Evolutionary conservation across 2,329 filamentous ascomycete genomes (phyloP).

Genomic region (Atkinsonella hypoxylon): DNA sequence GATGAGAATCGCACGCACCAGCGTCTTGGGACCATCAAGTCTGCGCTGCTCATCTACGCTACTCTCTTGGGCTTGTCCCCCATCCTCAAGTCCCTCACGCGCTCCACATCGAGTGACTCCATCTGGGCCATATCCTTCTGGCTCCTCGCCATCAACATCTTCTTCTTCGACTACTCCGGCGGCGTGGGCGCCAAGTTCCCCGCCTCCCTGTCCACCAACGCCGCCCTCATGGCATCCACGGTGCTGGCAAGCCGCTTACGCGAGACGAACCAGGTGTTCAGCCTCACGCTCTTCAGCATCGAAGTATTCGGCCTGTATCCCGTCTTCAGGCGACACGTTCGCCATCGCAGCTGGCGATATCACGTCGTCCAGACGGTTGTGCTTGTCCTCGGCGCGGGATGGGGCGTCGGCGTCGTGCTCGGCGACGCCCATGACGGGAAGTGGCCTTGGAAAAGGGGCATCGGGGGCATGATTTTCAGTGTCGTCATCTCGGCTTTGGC

Average conservation of each 20-base stretch:
- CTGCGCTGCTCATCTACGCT: slow-evolving; percentile 83
- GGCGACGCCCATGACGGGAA: slow-evolving; percentile 28
- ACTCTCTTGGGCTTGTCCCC: slow-evolving; percentile 84
- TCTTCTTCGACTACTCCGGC: slow-evolving; percentile 93
- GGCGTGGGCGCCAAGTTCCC: slow-evolving; percentile 52
- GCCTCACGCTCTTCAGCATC: slow-evolving; percentile 87
- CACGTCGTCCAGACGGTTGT: slow-evolving; percentile 66
- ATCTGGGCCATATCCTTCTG: slow-evolving; percentile 97
- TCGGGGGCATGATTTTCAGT: slow-evolving; percentile 66
- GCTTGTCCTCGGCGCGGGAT: slow-evolving; percentile 69
- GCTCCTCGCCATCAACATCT: slow-evolving; percentile 89
- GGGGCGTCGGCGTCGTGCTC: slow-evolving; percentile 57
- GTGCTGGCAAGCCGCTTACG: slow-evolving; percentile 83
- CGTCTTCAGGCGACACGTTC: slow-evolving; percentile 85
- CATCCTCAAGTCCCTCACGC: slow-evolving; percentile 92
- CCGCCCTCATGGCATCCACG: slow-evolving; percentile 90
- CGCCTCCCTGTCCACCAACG: slow-evolving; percentile 78
- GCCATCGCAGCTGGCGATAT: slow-evolving; percentile 69
- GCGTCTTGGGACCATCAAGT: slow-evolving; percentile 73
- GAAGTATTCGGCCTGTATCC: slow-evolving; percentile 96
- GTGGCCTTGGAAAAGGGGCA: slow-evolving; percentile 40
- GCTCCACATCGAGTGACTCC: slow-evolving; percentile 81
- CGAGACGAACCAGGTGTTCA: slow-evolving; percentile 89
- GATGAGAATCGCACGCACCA: slow-evolving; percentile 33
- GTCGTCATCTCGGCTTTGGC: slow-evolving; percentile 61